Base-by-base conservation (phyloP, 257 asterid genomes). In the Solanum rostratum region DNA sequence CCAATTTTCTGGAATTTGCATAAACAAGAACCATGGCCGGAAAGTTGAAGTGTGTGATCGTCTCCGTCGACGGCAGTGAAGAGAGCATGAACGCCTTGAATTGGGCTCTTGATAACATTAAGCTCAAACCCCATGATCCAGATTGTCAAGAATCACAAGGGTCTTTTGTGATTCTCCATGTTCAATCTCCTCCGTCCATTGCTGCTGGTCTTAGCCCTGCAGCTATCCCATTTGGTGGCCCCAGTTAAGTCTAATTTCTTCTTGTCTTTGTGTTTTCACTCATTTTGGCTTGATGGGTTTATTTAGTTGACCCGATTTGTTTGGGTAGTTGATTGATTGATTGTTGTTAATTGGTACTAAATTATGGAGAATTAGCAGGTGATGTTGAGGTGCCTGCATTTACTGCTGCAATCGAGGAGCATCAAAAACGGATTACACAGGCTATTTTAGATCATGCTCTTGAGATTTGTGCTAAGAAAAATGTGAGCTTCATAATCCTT, bases 321-420 rank as follows among this genome's bases (percentile, higher is more conserved):
- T 10, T 60, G 65, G 22, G 29, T 66, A 15, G 55, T 37, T 65
- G 37, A 46, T 41, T 81, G 53, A 15, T 29, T 69, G 63, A 13
- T 50, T 27, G 29, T 79, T 62, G 82, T 18, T 20, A 45, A 83
- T 66, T 3, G 22, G 16, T 60, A 66, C 50, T 65, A 33, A 13
- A 43, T 43, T 18, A 11, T 46, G 20, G 57, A 41, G 43, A 46
- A 46, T 85, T 63, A 18, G 43, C 24, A 90, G 92, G 92, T 87
- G 90, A 86, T 66, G 10, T 89, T 59, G 91, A 90, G 87, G 93
- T 90, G 73, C 93, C 93, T 46, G 93, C 93, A 6, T 89, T 90
- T 84, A 46, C 86, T 3, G 90, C 90, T 13, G 93, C 93, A 49
- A 90, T 90, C 30, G 90, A 90, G 82, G 91, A 90, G 12, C 93